phyloP scores from a whole-genome alignment of 306 rosid species.

The Leucaena leucocephala region DNA sequence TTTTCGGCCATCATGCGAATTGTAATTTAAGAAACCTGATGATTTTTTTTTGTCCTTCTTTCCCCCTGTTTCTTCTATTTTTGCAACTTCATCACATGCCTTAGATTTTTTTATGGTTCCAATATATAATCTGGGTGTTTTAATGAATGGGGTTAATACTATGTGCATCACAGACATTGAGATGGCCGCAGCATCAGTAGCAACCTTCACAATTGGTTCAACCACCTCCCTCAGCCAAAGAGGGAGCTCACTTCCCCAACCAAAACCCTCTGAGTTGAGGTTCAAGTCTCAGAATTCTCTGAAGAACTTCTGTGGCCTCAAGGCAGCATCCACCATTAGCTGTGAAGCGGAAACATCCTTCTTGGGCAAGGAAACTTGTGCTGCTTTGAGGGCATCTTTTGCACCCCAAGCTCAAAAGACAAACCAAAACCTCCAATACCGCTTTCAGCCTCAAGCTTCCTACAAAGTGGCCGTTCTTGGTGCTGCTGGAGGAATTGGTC shows the following conservation, averaged over 20 bases:
- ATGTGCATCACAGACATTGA: constrained; percentile 44
- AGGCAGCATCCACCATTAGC: constrained; percentile 49
- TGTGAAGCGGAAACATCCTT: constrained; percentile 62
- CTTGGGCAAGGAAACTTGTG: constrained; percentile 56
- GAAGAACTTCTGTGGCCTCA: constrained; percentile 74
- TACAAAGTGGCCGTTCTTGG: constrained; percentile 94
- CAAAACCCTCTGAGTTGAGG: constrained; percentile 55
- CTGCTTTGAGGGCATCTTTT: constrained; percentile 57
- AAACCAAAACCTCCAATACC: constrained; percentile 36
- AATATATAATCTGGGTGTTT: background rate
- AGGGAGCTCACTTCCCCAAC: constrained; percentile 54
- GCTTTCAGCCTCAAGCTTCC: constrained; percentile 77
- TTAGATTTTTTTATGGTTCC: background rate
- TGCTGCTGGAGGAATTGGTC: constrained; percentile 97
- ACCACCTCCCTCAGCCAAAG: constrained; percentile 49
- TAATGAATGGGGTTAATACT: background rate
- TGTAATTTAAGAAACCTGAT: background rate
- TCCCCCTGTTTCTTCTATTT: background rate
- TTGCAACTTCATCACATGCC: background rate
- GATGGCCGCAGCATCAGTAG: constrained; percentile 78
- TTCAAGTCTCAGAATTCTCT: constrained; percentile 55
- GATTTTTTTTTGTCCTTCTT: background rate
- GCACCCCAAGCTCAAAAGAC: constrained; percentile 59
- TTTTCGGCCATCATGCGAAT: background rate
- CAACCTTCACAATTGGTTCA: constrained; percentile 62